Evolutionary conservation across 2,329 filamentous ascomycete genomes (phyloP), one percentile per base, ranked within the genome.

Genomic region (Fusarium dimerum): DNA sequence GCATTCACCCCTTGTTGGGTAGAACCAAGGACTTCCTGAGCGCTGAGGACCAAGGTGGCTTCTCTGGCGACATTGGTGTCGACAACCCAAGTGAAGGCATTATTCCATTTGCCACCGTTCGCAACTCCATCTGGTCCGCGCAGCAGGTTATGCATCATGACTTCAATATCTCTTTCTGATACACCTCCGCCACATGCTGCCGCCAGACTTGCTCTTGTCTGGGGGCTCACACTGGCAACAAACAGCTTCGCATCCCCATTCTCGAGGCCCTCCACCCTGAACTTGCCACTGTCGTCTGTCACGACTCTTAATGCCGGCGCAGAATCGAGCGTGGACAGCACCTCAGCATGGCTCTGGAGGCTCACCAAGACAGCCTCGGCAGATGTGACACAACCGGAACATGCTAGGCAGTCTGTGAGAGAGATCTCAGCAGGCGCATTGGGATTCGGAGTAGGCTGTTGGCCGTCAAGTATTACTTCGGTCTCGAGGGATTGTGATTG

Each of bases 301-400:
- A 66, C 57, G 43, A 78, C 57, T 43, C 68, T 72, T 36, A 85
- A 68, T 2, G 74, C 77, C 2, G 84, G 82, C 13, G 78, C 82
- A 5, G 83, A 78, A 68, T 97, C 91, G 32, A 99, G 82, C 6
- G 89, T 88, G 54, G 83, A 84, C 45, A 99, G 79, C 8, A 99
- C 92, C 73, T 99, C 94, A 38, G 86, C 84, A 72, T 99, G 94
- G 61, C 90, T 96, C 73, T 99, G 94, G 49, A 99, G 76, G 52
- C 90, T 94, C 47, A 99, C 92, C 40, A 99, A 84, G n/a, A 99
- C 90, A 15, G 94, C 94, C 75, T 99, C 94, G 43, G 94, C 94
- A 6, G 92, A 96, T 17, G 94, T 99, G 47, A 99, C 94, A 71
- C 94, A 99, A 48, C 94, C 94, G 10, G 94, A 97, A 73, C 94